Evolutionary conservation across 805 yeast genomes (phyloP), one percentile per base, ranked within the genome.

Genomic region (Lachancea dasiensis): DNA sequence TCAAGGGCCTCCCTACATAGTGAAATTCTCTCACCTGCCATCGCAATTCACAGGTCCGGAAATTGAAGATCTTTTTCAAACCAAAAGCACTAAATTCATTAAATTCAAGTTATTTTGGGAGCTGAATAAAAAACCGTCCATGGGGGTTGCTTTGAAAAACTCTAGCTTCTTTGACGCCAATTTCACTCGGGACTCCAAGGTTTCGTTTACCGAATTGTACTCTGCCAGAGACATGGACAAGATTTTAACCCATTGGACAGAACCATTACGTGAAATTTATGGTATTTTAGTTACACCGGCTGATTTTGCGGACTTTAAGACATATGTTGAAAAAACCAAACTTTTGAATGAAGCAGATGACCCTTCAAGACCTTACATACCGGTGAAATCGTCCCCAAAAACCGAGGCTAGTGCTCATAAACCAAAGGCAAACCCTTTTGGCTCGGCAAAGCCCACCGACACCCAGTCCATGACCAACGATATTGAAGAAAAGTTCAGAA

Each of bases 371-470:
- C 52, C 60, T 3, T 55, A 27, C 32, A 30, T 13, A 11, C 36
- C 32, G 13, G 38, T n/a, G 9, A 35, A 29, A 27, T 15, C 43
- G 23, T 11, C 50, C 50, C 17, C 48, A 52, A 41, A 16, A 11
- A 7, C 10, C 11, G 31, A 17, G n/a, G 20, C 17, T 19, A 27
- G 27, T 22, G 24, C 14, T 44, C 28, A 11, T 8, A 34, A 29
- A n/a, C 7, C 34, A 15, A 79, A 73, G 49, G 45, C 72, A 0
- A 83, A 77, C 54, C 92, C 95, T 4, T 86, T 86, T 64, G 95
- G 95, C 0, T 65, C 73, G 4, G 95, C 95, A 1, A 83, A 77
- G 60, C 95, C 95, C 1, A 90, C 86, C 5, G 95, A 86, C 57
- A 76, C 82, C 2, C 65, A 78, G 16, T 68, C 83, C 18, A 78